These are phyloP conservation scores for Pestalotiopsis sp. DNA, from an alignment of 2,329 filamentous ascomycete species.

Conservation along the genomic window DNA sequence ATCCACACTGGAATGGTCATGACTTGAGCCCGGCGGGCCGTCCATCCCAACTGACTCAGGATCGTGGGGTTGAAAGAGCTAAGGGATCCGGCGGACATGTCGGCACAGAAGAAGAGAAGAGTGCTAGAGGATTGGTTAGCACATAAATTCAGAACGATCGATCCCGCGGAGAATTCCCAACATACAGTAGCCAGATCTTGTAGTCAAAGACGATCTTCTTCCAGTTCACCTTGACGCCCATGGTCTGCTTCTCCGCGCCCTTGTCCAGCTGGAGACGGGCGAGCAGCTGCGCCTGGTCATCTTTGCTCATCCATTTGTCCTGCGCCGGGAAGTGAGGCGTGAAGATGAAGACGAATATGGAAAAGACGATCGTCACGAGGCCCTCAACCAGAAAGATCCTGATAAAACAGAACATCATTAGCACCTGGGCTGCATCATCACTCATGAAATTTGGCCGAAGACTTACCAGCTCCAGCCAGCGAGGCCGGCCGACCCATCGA, in stretches of 20 bases:
- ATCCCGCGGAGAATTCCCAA: not conserved
- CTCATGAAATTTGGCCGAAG: not conserved
- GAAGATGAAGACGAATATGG: conserved; percentile 7
- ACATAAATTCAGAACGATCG: not conserved
- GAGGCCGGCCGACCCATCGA: not conserved
- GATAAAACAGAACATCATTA: not conserved
- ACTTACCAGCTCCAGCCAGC: conserved; percentile 11
- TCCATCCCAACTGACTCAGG: conserved; percentile 13
- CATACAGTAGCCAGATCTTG: conserved; percentile 13
- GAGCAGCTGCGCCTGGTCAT: conserved; percentile 6
- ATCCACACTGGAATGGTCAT: conserved; percentile 14
- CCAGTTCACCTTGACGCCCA: conserved; percentile 10
- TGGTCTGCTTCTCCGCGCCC: conserved; percentile 3
- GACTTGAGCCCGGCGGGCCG: conserved; percentile 5
- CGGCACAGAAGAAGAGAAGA: conserved; percentile 13
- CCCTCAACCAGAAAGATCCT: conserved; percentile 12
- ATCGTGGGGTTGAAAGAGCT: conserved; percentile 14
- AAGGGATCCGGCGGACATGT: conserved; percentile 10
- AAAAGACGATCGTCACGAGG: conserved; percentile 5
- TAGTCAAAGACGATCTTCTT: conserved; percentile 9
- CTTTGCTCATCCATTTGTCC: conserved; percentile 8
- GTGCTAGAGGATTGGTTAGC: not conserved
- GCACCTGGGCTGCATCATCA: not conserved
- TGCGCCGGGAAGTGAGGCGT: conserved; percentile 12
- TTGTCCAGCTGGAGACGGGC: conserved; percentile 8